Conservation (phyloP, 768 basidiomycete genomes). For the Ramaria rubella region DNA sequence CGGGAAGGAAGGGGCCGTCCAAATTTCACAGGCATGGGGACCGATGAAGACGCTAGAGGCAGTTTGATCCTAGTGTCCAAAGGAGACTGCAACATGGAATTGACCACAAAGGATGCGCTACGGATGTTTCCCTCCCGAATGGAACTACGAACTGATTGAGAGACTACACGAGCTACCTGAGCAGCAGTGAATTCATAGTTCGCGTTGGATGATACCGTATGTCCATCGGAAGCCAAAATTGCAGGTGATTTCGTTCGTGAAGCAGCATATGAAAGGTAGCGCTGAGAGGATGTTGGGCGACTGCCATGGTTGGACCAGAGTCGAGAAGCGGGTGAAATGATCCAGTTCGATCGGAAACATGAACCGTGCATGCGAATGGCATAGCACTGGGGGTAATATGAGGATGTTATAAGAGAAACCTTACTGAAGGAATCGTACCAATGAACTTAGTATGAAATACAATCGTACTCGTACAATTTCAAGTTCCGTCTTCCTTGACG, state of each 20-base stretch:
- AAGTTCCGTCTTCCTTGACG: too few species aligned
- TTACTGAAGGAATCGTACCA: conserved; percentile 4
- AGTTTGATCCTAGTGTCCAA: not conserved
- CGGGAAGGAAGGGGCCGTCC: conserved; percentile 47
- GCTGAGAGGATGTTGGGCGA: not conserved
- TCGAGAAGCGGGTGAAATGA: not conserved
- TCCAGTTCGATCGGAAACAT: not conserved
- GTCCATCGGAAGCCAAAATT: not conserved
- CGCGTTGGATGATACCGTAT: not conserved
- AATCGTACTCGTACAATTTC: too few species aligned
- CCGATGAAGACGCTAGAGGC: not conserved
- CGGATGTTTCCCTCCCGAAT: conserved; percentile 36
- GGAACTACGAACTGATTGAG: conserved; percentile 45
- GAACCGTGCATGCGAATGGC: not conserved
- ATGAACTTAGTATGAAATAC: too few species aligned
- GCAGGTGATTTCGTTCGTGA: not conserved
- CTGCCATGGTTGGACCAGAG: not conserved
- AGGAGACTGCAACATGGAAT: conserved; percentile 28
- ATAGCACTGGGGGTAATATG: conserved; percentile 8
- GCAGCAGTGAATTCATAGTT: not conserved
- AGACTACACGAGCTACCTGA: conserved; percentile 28
- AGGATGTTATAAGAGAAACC: not conserved
- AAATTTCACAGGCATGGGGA: conserved; percentile 31
- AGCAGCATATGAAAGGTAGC: not conserved
- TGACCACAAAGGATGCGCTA: conserved; percentile 52